Evolutionary conservation across 108 stramenopile species (phyloP).

Genomic region (Cylindrotheca closterium): DNA sequence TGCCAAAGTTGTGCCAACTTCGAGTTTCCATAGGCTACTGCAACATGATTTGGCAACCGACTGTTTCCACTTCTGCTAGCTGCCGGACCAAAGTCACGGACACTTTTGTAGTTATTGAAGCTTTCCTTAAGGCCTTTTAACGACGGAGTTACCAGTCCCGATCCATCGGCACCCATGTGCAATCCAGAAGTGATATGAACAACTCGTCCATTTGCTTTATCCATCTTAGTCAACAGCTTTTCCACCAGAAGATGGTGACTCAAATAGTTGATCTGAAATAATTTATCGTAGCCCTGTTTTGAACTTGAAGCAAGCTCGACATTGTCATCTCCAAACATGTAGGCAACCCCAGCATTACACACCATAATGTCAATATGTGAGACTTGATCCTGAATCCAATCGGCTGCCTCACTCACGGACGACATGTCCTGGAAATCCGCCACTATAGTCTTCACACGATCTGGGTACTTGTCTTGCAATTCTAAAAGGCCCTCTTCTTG

Average conservation of each 20-base stretch:
- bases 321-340: too few species aligned
- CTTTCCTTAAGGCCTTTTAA: too few species aligned
- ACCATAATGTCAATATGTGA: too few species aligned
- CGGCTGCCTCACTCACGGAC: neutral
- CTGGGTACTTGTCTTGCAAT: neutral
- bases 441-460: neutral
- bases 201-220: neutral
- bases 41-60: too few species aligned
- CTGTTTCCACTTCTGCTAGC: neutral
- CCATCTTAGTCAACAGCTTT: too few species aligned
- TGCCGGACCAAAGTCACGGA: too few species aligned
- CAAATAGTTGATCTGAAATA: too few species aligned
- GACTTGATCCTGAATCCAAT: conserved; percentile 7
- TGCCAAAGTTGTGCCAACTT: too few species aligned
- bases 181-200: conserved; percentile 4
- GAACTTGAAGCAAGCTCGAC: neutral
- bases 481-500: neutral
- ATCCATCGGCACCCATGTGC: conserved; percentile 1
- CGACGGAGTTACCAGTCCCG: conserved; percentile 4
- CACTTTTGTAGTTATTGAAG: too few species aligned
- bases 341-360: too few species aligned
- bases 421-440: neutral
- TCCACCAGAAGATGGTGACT: too few species aligned
- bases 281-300: neutral
- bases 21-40: too few species aligned